Percentiles rank a stretch among this genome's conserved stretches.
phyloP scores from a whole-genome alignment of 2,329 filamentous ascomycete genomes.

The Phoma herbarum region DNA sequence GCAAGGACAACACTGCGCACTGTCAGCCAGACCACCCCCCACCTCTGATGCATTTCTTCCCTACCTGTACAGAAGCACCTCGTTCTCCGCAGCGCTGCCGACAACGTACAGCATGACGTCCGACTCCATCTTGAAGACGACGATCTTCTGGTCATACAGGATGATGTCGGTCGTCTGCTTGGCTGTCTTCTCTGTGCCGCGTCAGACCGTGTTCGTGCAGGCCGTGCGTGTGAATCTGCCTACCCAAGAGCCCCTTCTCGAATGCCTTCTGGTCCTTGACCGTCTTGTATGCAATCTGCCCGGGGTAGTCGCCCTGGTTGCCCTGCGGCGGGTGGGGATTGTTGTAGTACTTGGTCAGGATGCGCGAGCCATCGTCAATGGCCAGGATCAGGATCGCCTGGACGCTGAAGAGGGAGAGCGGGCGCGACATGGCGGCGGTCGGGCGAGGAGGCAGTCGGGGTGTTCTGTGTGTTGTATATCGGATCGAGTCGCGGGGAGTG shows the following conservation, averaged over 20 bases:
- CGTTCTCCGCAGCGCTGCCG: conserved; percentile 89
- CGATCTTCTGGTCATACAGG: conserved; percentile 94
- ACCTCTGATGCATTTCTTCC: not conserved
- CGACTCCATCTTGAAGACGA: conserved; percentile 97
- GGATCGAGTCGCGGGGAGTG: conserved; percentile 19
- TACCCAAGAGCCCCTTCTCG: conserved; percentile 84
- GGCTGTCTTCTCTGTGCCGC: conserved; percentile 76
- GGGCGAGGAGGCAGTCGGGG: conserved; percentile 40
- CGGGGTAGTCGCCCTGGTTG: conserved; percentile 66
- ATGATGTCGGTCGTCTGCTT: conserved; percentile 97
- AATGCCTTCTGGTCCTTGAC: conserved; percentile 95
- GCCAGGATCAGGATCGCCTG: conserved; percentile 63
- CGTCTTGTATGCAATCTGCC: conserved; percentile 82
- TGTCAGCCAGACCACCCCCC: conserved; percentile 20
- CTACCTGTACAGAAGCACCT: conserved; percentile 86
- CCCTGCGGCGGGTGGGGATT: conserved; percentile 72
- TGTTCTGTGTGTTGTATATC: too few species aligned
- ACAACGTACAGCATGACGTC: conserved; percentile 98
- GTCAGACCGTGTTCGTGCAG: conserved; percentile 59
- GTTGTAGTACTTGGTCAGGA: conserved; percentile 93
- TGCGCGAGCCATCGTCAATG: conserved; percentile 86
- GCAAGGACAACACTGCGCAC: conserved; percentile 79
- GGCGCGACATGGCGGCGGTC: conserved; percentile 63
- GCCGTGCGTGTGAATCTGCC: conserved; percentile 73
- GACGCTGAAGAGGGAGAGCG: conserved; percentile 64